Evolutionary conservation across 192 early-diverging fungal genomes (phyloP), one percentile per base, ranked within the genome.

Genomic region (Umbelopsis isabellina): DNA sequence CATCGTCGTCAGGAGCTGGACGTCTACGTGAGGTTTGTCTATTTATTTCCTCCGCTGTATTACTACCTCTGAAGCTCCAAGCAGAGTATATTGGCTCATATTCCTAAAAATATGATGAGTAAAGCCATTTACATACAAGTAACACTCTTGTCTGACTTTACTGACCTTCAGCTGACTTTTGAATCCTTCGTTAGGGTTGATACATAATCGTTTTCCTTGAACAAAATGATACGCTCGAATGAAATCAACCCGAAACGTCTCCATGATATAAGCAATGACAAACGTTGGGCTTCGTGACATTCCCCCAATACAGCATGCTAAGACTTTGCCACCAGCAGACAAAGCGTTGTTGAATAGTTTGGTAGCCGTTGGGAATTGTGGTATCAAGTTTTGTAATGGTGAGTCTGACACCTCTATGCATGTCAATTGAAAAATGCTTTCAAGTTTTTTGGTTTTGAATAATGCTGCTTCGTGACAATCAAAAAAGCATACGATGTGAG

Each of bases 241-340:
- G 64, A 90, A 94, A 30, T 84, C 84, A 74, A 90, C 73, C 1
- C 83, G 76, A 75, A 88, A 84, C 0, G 83, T 83, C 68, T 90
- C 90, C 92, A 97, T 97, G 46, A 96, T 69, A 80, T 95, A 97
- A 3, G 94, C 94, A 27, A 95, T 88, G 0, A 95, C 92, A 81
- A 97, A 93, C 41, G 91, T 84, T 9, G 95, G 92, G 30, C 88
- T 89, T 68, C 95, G 83, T 4, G 91, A 92, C 58, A 97, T 91
- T 11, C 94, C 95, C 22, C 90, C 91, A 74, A 87, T 91, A 65
- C 91, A 92, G 44, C 87, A 90, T 37, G 91, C 85, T 2, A 93
- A 68, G 7, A 91, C 87, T 46, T 80, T 88, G 1, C 85, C 83
- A 35, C 78, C 76, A 18, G 44, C 46, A 3, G 83, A 35, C 10